These are phyloP conservation scores for Echinosophora koreensis DNA, from an alignment of 306 rosid species.

Conservation along the genomic window DNA sequence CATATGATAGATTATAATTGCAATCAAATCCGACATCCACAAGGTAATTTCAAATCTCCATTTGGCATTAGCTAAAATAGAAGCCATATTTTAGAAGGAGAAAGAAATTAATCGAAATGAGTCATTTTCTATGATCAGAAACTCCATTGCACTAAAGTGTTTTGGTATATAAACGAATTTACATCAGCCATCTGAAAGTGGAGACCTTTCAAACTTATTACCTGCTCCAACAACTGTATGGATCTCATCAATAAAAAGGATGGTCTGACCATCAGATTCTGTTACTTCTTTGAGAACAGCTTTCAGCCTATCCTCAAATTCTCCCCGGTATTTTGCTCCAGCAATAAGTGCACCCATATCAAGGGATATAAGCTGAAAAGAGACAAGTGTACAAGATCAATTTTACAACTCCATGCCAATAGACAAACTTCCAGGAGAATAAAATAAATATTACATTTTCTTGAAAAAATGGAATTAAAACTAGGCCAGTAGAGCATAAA, in stretches of 20 bases:
- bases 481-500: conserved; percentile 10
- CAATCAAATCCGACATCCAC: background rate
- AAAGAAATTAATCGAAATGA: conserved; percentile 2
- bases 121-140: conserved; percentile 29
- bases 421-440: conserved; percentile 27
- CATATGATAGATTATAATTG: conserved; percentile 7
- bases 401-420: conserved; percentile 30
- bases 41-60: background rate
- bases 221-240: conserved; percentile 88
- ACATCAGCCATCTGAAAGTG: background rate
- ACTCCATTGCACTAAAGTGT: background rate
- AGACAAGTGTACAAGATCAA: conserved; percentile 27
- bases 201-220: conserved; percentile 45
- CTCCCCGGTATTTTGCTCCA: conserved; percentile 84
- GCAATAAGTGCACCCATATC: conserved; percentile 87
- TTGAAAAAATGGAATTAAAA: conserved; percentile 11
- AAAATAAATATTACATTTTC: background rate
- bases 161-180: conserved; percentile 1
- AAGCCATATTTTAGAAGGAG: background rate
- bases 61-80: background rate
- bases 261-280: conserved; percentile 76
- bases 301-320: conserved; percentile 85
- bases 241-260: conserved; percentile 81
- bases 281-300: conserved; percentile 85
- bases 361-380: conserved; percentile 77